Base-by-base conservation (phyloP, 257 asterid species). In the Penstemon eatonii region DNA sequence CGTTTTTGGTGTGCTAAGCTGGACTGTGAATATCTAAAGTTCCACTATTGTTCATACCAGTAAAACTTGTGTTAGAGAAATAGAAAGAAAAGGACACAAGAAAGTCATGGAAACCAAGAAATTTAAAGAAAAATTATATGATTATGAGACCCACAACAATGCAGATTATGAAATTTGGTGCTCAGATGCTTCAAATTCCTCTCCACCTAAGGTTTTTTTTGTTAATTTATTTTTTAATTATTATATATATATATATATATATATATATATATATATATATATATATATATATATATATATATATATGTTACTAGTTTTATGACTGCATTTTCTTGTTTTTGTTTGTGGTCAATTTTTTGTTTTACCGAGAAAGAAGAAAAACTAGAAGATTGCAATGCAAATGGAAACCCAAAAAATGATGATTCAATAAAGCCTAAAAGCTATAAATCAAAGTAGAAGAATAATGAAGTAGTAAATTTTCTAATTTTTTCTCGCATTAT, bases 401-500 rank as follows among this genome's bases (percentile, higher is more conserved):
- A 4, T 73, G 66, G 80, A 80, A 37, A 75, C 69, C 76, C 74
- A 66, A 74, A 77, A 67, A 73, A 80, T 76, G 80, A 64, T 70
- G 68, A 70, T 42, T 61, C 79, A 5, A 68, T 56, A 58, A 85
- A 77, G 69, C 66, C 83, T 25, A 81, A 78, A 65, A 74, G 44
- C 25, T 58, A 52, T 65, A 84, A 88, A 84, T 86, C 91, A 25
- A 25, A 25, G 33, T 1, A 25, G 44, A 86, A 83, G 74, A 75
- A 76, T 51, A 81, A 81, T 57, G 63, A 80, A 42, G 96, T 86
- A 75, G 81, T 84, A 13, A 33, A 45, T 44, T 33, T 25, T 54
- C 15, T 36, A 44, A 0, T 25, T 25, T 56, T 42, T 40, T 1
- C 18, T 46, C 64, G 68, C 19, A 6, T 9, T 62, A 53, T 61